Evolutionary conservation across 768 basidiomycete species (phyloP).

Genomic region (Plicaturopsis crispa): DNA sequence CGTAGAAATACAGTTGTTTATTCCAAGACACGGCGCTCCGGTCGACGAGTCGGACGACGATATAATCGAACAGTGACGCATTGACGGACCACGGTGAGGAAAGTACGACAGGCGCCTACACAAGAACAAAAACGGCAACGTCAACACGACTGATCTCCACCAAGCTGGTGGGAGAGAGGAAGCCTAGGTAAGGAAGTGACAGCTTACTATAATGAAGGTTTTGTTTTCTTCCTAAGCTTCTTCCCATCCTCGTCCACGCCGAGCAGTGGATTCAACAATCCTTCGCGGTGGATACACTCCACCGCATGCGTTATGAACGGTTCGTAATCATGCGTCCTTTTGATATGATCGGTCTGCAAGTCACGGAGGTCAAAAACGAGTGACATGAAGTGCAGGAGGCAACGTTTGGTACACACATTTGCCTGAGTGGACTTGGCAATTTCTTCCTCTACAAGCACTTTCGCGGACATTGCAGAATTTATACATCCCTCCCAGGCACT

Average conservation of each 20-base stretch:
- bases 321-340: constrained; percentile 57
- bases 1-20: too few relatives aligned
- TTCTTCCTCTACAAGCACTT: constrained; percentile 42
- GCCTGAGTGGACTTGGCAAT: constrained; percentile 31
- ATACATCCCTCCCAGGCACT: constrained; percentile 42
- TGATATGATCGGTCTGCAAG: constrained; percentile 45
- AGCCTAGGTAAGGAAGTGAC: too few relatives aligned
- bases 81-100: too few relatives aligned
- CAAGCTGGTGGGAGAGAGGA: too few relatives aligned
- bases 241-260: constrained; percentile 13
- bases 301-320: constrained; percentile 48
- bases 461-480: constrained; percentile 25
- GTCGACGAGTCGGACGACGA: too few relatives aligned
- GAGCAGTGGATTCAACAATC: constrained; percentile 35
- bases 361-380: neutral
- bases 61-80: too few relatives aligned
- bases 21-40: too few relatives aligned
- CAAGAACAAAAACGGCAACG: too few relatives aligned
- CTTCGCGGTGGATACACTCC: constrained; percentile 34
- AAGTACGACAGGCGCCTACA: too few relatives aligned
- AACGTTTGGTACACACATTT: constrained; percentile 30
- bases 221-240: constrained; percentile 16
- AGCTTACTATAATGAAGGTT: too few relatives aligned
- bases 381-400: neutral
- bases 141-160: too few relatives aligned